Evolutionary conservation across 305 asterid genomes (phyloP), one percentile per base, ranked within the genome.

Genomic region (Fraxinus sp.): DNA sequence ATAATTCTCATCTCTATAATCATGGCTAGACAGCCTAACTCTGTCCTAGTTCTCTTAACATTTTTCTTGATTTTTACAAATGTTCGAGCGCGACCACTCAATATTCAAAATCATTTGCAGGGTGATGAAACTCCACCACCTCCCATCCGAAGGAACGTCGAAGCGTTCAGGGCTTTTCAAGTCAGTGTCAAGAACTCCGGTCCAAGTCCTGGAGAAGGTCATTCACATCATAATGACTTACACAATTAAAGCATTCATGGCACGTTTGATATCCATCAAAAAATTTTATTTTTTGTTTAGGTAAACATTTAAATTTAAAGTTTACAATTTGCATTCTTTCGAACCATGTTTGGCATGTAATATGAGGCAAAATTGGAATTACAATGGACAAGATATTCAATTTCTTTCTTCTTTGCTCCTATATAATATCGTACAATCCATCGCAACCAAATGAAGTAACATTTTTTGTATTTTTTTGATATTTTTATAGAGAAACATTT

Each of bases 131-230:
- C 81, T 0, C 39, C 77, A 2, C 74, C 82, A 39, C 80, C 80
- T 2, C 88, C 76, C 1, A 3, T 0, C 22, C 8, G 1, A 13
- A 70, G 36, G 14, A 35, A 4, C 2, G 2, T 66, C 28, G 77
- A 74, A 10, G 49, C 70, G 76, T 36, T 57, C 78, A 28, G 0
- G 80, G 9, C 82, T 4, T 28, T 64, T 32, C 7, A 59, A 6
- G 81, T 32, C 55, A 84, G 20, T 44, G 20, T 83, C 36, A 72
- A 81, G 81, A 81, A 78, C 49, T 85, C 90, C 0, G 88, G 90
- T 71, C 87, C 88, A 1, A 87, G 90, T n/a, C 90, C 90, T 0
- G 88, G 90, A 1, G 88, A 76, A 52, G 90, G 87, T 0, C 88
- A 87, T 76, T 78, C 87, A 9, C 0, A 33, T 28, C 18, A 2